Evolutionary conservation across 495 filamentous ascomycete genomes (phyloP), one percentile per base, ranked within the genome.

Genomic region (Amniculicola lignicola): DNA sequence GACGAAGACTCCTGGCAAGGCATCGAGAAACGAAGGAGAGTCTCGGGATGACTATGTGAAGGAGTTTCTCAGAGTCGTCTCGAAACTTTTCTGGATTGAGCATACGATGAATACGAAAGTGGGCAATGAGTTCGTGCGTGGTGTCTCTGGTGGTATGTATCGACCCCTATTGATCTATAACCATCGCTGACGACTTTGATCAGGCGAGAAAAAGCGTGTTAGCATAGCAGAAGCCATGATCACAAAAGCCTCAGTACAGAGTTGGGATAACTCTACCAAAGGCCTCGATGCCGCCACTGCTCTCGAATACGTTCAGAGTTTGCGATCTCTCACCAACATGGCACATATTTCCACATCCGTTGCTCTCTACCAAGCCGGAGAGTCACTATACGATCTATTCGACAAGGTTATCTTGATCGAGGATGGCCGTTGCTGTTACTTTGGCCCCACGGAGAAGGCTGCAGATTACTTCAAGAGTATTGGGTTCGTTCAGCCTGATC

Each of bases 31-130:
- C 24, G 71, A 79, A 43, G 83, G 82, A 2, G 82, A 88, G 64
- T 76, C 73, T 33, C 73, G 82, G 12, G 72, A 72, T 38, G 78
- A 83, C 39, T 90, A 87, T 58, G 81, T 81, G 25, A 68, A 76
- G 23, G 82, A 84, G 33, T 85, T 89, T 53, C 75, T 89, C 4
- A 72, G 82, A 15, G 82, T 87, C 0, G 76, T 93, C 33, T 76
- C 87, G 31, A 84, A 88, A 57, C 74, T 90, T 28, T 93, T 95
- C 56, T 87, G 86, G 75, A 88, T 87, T 27, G 82, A 86, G 54
- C 84, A 88, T 63, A 81, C 79, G 0, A 63, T 84, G 49, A 76
- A 78, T 24, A 89, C 86, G 0, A 84, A 79, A 65, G 78, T 90
- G 28, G 86, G 86, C 4, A 79, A 87, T 52, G 80, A 81, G 24